Base-by-base conservation (phyloP, 139 green algal genomes). In the Nannochloris sp. region DNA sequence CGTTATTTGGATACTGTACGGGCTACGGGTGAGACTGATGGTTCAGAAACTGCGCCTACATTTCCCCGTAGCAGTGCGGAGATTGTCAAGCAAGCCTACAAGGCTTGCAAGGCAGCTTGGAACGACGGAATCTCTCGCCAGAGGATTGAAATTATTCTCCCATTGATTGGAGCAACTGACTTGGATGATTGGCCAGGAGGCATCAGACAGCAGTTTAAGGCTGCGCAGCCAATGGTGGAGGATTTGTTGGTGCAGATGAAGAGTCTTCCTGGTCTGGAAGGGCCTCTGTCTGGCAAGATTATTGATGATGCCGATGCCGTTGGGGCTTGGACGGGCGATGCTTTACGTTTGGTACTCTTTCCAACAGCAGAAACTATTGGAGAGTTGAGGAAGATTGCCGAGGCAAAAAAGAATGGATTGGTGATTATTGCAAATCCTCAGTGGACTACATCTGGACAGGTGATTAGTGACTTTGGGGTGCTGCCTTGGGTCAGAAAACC, bases 161-260 rank as follows among this genome's bases (percentile, higher is more conserved):
- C 89, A 8, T 68, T 96, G 8, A 96, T 94, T 63, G 89, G 89
- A 3, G 89, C 89, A 6, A 94, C 89, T 2, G 89, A 96, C 67
- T 61, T 96, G 3, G 89, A 96, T 59, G 89, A 96, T 73, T 95
- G 87, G 87, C 87, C 88, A 1, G 88, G 88, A 5, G 88, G 88
- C 44, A 84, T 95, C 31, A 62, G 85, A 26, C 87, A 95, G 75
- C 87, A 93, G 72, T 92, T 92, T 75, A 93, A 89, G 62, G 88
- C 81, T 49, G 60, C 60, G 2, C 13, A 71, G 73, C 84, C 10
- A 49, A 66, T 66, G 37, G 33, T 66, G 5, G 60, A 66, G 4
- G 46, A 62, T 44, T 77, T 95, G 8, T 63, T 95, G 58, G 62
- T 70, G 1, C 46, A 61, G 14, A 64, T 95, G 17, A 91, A 90